Percentiles rank a stretch among this genome's conserved stretches.
phyloP scores from a whole-genome alignment of 139 green algal species.

The Spirogloea muscicola region DNA sequence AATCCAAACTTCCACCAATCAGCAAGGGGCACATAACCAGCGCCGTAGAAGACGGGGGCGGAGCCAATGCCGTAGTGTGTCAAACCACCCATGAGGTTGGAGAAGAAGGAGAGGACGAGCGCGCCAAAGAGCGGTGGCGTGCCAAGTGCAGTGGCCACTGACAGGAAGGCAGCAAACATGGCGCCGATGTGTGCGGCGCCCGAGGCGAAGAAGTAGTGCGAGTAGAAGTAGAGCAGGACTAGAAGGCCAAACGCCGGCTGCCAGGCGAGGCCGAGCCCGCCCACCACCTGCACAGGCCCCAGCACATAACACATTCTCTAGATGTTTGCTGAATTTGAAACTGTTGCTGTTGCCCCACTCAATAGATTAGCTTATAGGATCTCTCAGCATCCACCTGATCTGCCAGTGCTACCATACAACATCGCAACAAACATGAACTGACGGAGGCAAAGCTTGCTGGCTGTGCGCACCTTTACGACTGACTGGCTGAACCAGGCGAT shows the following conservation, averaged over 20 bases:
- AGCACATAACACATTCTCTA: no score
- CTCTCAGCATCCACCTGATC: no score
- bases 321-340: no score
- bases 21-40: constrained; percentile 74
- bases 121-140: constrained; percentile 70
- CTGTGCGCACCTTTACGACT: constrained; percentile 51
- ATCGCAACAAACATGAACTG: no score
- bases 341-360: no score
- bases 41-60: constrained; percentile 90
- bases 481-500: constrained; percentile 92
- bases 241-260: constrained; percentile 90
- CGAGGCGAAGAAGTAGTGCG: constrained; percentile 98
- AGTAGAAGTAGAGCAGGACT: constrained; percentile 97
- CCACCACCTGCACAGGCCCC: constrained; percentile 75
- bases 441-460: no score
- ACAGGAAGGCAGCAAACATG: constrained; percentile 99
- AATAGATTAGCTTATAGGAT: no score
- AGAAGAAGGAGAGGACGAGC: constrained; percentile 65
- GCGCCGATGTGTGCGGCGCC: constrained; percentile 98
- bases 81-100: constrained; percentile 98
- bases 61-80: constrained; percentile 99
- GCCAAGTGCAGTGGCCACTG: constrained; percentile 85
- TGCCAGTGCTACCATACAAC: no score
- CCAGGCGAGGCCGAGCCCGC: constrained; percentile 83
- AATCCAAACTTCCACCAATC: constrained; percentile 92